These are phyloP conservation scores for Cutaneotrichosporon sp. DNA, from an alignment of 1,284 basidiomycete genomes.

Conservation along the genomic window DNA sequence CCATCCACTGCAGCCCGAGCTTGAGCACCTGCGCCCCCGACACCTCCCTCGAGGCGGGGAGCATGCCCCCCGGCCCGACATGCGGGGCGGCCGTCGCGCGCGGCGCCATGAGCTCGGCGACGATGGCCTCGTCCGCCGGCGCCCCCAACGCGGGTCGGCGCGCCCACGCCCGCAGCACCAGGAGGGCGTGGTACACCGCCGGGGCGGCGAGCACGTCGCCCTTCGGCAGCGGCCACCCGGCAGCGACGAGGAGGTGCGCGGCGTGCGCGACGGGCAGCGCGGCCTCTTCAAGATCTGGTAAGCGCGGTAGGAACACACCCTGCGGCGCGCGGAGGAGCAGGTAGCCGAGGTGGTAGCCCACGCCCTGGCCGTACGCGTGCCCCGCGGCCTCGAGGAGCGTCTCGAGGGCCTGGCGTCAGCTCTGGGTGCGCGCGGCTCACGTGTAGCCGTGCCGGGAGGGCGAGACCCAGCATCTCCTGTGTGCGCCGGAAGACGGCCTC, in stretches of 20 bases:
- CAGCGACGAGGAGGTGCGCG: background rate
- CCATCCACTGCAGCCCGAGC: too few relatives aligned
- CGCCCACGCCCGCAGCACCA: background rate
- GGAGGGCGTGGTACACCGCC: background rate
- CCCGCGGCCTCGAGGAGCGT: background rate
- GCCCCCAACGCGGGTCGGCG: background rate
- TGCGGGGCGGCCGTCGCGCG: too few relatives aligned
- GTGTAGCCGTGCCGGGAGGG: background rate
- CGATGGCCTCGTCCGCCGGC: too few relatives aligned
- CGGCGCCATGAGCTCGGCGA: background rate
- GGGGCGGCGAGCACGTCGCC: background rate
- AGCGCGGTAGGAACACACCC: too few relatives aligned
- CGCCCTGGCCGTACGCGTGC: background rate
- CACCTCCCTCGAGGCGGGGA: too few relatives aligned
- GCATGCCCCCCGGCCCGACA: too few relatives aligned
- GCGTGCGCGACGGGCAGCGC: background rate
- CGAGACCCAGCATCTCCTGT: background rate
- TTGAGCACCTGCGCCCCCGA: too few relatives aligned
- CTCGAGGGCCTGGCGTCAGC: background rate
- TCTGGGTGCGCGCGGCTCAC: background rate
- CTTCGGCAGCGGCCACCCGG: background rate
- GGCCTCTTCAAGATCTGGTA: background rate
- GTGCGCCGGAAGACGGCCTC: background rate
- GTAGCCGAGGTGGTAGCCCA: background rate
- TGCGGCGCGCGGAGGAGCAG: background rate